Percentiles rank a stretch among this genome's conserved stretches.
phyloP scores from a whole-genome alignment of 169 alveolate genomes.

The Besnoitia besnoiti region DNA sequence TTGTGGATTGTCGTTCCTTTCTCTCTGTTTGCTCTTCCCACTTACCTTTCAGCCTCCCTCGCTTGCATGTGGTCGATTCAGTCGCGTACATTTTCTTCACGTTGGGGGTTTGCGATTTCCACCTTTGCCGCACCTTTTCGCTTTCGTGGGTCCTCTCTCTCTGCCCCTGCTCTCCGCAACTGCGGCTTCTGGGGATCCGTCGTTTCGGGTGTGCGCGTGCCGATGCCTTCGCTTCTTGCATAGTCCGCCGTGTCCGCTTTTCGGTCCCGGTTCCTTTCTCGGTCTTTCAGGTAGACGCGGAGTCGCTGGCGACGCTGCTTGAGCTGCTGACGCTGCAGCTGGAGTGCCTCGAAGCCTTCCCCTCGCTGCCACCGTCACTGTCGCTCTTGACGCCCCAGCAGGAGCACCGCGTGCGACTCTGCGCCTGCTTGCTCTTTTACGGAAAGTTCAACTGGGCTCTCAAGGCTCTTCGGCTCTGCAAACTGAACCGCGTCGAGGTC shows the following conservation, averaged over 20 bases:
- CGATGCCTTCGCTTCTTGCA: no score
- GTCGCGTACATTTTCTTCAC: no score
- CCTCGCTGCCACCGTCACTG: slow-evolving; percentile 29
- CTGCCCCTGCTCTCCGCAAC: not conserved
- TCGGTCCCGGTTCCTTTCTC: no score
- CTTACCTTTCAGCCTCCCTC: no score
- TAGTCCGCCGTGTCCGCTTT: not conserved
- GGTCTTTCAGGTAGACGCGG: slow-evolving; percentile 53
- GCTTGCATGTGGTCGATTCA: no score
- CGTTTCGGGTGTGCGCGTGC: not conserved
- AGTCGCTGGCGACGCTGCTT: slow-evolving; percentile 31
- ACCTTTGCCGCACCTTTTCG: not conserved
- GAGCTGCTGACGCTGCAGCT: slow-evolving; percentile 47
- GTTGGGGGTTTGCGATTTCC: no score
- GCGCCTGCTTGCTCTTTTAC: slow-evolving; percentile 37
- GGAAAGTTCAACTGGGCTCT: slow-evolving; percentile 47
- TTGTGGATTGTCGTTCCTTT: not conserved
- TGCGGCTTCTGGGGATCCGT: not conserved
- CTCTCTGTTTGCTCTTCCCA: not conserved
- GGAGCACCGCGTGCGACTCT: slow-evolving; percentile 51
- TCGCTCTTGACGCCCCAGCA: slow-evolving; percentile 45
- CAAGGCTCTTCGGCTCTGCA: slow-evolving; percentile 43
- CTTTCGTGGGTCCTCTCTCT: not conserved
- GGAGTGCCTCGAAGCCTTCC: slow-evolving; percentile 50
- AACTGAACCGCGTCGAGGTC: slow-evolving; percentile 50